Evolutionary conservation across 2,329 filamentous ascomycete genomes (phyloP), one percentile per base, ranked within the genome.

Genomic region (Aspergillus intermedius): DNA sequence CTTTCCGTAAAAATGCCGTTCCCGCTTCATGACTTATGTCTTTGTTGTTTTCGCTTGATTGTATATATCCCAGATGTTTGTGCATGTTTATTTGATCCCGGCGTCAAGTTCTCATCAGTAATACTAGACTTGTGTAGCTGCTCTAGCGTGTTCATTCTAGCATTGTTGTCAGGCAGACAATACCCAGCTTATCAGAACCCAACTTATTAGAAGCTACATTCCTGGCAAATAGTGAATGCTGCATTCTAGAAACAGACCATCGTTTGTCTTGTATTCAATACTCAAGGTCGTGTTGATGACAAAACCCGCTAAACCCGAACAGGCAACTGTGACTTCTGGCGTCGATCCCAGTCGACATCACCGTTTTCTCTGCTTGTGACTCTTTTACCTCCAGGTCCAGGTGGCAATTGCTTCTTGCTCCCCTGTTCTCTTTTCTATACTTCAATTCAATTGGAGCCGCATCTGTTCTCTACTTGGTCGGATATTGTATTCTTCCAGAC

Each of bases 1-100:
- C 87, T 45, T 91, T 87, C 68, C 87, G 87, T 60, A 91, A 90
- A 74, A 84, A 84, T 35, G 81, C 83, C 48, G 78, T 82, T 58
- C 77, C 81, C 17, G 68, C 73, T 46, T 75, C 77, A 62, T 81
- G 72, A 76, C 50, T 50, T 25, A 44, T 13, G 42, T 10, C 8
- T 40, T 3, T 17, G n/a, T 43, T 25, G 21, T 25, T 48, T 46
- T 58, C 45, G 40, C 45, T 37, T 42, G 46, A 58, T 60, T 67
- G 65, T 59, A 65, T 66, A 68, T 62, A 61, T 54, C 51, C 54
- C 52, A 59, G 56, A 53, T 47, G 53, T 54, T 50, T 52, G 47
- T 42, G 25, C 48, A 53, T 48, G 49, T 28, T 49, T 28, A 30
- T 12, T 44, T 44, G 21, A 23, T 28, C 32, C 13, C 25, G 21